phyloP scores from a whole-genome alignment of 73 alveolate species.

The Symbiodinium pilosum region DNA sequence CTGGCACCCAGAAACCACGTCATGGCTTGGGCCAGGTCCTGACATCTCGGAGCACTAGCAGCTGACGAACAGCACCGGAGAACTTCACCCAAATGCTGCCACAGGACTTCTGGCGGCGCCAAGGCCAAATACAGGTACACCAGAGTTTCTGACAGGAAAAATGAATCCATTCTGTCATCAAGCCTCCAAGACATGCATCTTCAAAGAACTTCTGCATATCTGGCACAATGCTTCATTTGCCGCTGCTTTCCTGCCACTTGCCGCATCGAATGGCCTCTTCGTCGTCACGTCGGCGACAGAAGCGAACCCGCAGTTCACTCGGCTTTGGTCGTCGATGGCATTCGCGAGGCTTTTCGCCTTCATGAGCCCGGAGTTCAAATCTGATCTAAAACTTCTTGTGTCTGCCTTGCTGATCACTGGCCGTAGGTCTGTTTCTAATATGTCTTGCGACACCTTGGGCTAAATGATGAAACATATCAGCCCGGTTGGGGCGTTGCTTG shows the following conservation, averaged over 20 bases:
- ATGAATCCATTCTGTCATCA: constrained; percentile 87
- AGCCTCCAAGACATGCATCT: constrained; percentile 16
- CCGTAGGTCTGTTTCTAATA: too few species aligned
- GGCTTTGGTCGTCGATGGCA: constrained; percentile 51
- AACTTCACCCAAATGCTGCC: constrained; percentile 16
- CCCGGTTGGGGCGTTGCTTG: too few species aligned
- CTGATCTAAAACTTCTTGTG: too few species aligned
- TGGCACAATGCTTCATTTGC: neutral
- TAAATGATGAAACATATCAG: too few species aligned
- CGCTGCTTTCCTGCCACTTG: neutral
- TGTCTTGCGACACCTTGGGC: too few species aligned
- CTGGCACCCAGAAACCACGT: constrained; percentile 63
- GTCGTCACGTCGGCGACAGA: constrained; percentile 85
- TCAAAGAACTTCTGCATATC: too few species aligned
- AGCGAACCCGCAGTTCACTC: constrained; percentile 90
- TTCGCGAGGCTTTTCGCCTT: constrained; percentile 49
- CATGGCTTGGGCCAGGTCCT: constrained; percentile 69
- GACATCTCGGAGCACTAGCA: neutral
- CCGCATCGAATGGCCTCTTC: neutral
- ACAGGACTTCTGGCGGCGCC: constrained; percentile 59
- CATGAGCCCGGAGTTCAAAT: neutral
- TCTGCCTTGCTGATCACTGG: too few species aligned
- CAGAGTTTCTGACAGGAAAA: constrained; percentile 64
- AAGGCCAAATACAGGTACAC: constrained; percentile 75
- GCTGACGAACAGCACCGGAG: too few species aligned